These are phyloP conservation scores for Kernera saxatilis DNA, from an alignment of 345 rosid species.

Conservation along the genomic window DNA sequence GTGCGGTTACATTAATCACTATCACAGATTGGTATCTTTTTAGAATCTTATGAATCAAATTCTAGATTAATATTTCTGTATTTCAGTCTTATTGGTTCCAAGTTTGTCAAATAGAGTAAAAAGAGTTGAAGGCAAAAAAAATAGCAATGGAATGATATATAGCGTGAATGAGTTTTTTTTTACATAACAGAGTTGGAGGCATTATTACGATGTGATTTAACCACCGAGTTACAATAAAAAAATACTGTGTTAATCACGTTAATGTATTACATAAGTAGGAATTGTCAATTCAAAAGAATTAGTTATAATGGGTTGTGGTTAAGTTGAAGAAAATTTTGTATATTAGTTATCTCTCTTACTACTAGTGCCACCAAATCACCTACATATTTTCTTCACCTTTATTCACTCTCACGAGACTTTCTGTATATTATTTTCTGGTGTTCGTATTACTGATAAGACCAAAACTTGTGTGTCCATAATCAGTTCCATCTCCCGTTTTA, in stretches of 20 bases:
- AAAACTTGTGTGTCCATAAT: neutral
- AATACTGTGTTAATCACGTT: neutral
- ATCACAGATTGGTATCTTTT: neutral
- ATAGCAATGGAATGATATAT: neutral
- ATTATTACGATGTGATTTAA: too few species aligned
- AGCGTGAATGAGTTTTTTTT: too few species aligned
- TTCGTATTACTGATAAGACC: neutral
- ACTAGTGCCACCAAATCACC: neutral
- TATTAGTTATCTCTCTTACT: neutral
- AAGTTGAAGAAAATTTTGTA: neutral
- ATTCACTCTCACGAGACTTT: neutral
- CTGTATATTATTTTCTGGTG: neutral
- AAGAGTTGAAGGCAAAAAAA: neutral
- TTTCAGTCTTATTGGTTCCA: neutral
- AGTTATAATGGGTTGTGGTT: neutral
- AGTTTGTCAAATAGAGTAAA: neutral
- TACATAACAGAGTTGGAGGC: too few species aligned
- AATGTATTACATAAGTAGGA: neutral
- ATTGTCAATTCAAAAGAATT: neutral
- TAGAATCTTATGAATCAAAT: neutral
- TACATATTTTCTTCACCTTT: neutral
- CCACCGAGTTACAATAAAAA: neutral
- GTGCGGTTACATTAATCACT: neutral
- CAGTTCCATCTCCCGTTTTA: neutral
- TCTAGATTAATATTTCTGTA: neutral